Evolutionary conservation across 2,329 filamentous ascomycete species (phyloP).

Genomic region (Celoporthe dispersa): DNA sequence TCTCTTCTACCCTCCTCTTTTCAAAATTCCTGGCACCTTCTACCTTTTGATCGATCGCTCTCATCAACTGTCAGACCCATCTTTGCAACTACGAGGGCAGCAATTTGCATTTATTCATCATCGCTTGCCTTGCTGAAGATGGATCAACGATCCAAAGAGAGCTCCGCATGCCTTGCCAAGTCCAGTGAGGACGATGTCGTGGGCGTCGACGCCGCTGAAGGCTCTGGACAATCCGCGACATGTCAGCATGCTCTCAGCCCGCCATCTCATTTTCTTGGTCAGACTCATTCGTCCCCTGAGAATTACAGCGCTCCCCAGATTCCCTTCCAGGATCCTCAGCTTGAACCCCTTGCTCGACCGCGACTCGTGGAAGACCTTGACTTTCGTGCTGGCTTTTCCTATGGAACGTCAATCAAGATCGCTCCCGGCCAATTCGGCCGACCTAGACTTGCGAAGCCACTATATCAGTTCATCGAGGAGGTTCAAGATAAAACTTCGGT

Average conservation of each 20-base stretch:
- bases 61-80: neutral
- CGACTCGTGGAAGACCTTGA: constrained; percentile 13
- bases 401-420: constrained; percentile 16
- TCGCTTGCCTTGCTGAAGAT: constrained; percentile 8
- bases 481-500: neutral
- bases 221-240: constrained; percentile 8
- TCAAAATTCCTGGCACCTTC: neutral
- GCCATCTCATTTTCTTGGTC: constrained; percentile 8
- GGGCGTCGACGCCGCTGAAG: neutral
- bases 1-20: no score
- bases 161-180: neutral
- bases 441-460: constrained; percentile 3
- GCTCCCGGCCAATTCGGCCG: constrained; percentile 22
- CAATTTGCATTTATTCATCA: neutral
- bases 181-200: neutral
- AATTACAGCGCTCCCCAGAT: neutral
- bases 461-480: neutral
- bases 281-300: neutral
- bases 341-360: constrained; percentile 19
- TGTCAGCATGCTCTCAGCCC: constrained; percentile 6
- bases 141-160: constrained; percentile 10
- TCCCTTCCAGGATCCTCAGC: neutral
- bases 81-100: neutral
- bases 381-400: constrained; percentile 21
- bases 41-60: neutral